Percentiles rank a stretch among this genome's conserved stretches.
phyloP scores from a whole-genome alignment of 495 filamentous ascomycete genomes.

The Penicillium fimorum region DNA sequence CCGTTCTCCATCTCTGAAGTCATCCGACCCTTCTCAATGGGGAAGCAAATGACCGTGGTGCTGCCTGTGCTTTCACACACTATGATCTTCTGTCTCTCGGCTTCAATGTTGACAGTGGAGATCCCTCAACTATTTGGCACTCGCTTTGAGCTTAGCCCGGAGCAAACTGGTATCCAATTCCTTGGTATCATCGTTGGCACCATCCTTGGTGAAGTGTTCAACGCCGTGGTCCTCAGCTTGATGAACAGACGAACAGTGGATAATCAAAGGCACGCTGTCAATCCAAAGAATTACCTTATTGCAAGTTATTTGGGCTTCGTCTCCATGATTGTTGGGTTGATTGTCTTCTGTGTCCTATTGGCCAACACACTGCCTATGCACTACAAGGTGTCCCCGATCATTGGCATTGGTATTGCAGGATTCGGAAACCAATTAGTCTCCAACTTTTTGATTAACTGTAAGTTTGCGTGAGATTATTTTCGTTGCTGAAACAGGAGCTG shows the following conservation, averaged over 20 bases:
- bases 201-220: background rate
- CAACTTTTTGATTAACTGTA: conserved; percentile 1
- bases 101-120: background rate
- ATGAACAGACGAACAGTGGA: background rate
- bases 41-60: background rate
- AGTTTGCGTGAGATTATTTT: background rate
- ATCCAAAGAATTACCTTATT: background rate
- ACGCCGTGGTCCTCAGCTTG: background rate
- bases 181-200: background rate
- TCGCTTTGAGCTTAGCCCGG: background rate
- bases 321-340: background rate
- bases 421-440: background rate
- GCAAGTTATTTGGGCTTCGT: background rate
- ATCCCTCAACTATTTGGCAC: background rate
- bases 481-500: background rate
- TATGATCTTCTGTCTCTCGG: background rate
- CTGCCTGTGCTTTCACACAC: background rate
- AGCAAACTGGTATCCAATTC: background rate
- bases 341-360: background rate
- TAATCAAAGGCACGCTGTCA: background rate
- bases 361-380: background rate
- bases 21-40: background rate
- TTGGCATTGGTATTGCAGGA: background rate
- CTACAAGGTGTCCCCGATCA: background rate
- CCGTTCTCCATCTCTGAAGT: background rate